Conservation (phyloP, 1,284 basidiomycete species). For the Termitomyces sp. region DNA sequence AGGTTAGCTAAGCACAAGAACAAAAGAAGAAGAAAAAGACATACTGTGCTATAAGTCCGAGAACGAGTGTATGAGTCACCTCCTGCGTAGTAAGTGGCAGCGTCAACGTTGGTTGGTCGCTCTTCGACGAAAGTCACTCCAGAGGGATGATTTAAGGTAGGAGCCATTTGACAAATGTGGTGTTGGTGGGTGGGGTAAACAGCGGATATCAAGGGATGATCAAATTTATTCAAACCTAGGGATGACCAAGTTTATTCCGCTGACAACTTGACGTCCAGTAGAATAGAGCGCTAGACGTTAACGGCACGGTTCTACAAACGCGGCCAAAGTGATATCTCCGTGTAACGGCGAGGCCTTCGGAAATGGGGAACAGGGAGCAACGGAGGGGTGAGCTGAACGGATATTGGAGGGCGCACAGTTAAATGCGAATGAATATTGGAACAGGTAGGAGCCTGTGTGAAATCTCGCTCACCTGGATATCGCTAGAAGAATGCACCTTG, state of each 20-base stretch:
- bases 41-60: slow-evolving; percentile 80
- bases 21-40: slow-evolving; percentile 15
- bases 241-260: slow-evolving; percentile 5
- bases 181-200: slow-evolving; percentile 2
- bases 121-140: slow-evolving; percentile 68
- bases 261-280: not conserved
- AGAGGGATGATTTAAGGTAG: slow-evolving; percentile 51
- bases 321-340: slow-evolving; percentile 17
- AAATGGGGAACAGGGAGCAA: not conserved
- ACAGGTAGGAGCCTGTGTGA: too few species aligned
- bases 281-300: not conserved
- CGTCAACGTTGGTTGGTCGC: slow-evolving; percentile 59
- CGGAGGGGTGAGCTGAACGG: not conserved
- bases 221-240: slow-evolving; percentile 1
- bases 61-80: slow-evolving; percentile 72
- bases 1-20: slow-evolving; percentile 12
- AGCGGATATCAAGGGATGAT: slow-evolving; percentile 2
- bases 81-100: slow-evolving; percentile 79
- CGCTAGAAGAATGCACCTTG: not conserved
- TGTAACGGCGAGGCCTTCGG: not conserved
- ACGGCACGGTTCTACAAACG: slow-evolving; percentile 13
- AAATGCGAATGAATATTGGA: not conserved
- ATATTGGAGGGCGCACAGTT: not conserved
- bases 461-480: too few species aligned
- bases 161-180: slow-evolving; percentile 36